Evolutionary conservation across 2,329 filamentous ascomycete species (phyloP).

Genomic region (Aspergillus amoenus): DNA sequence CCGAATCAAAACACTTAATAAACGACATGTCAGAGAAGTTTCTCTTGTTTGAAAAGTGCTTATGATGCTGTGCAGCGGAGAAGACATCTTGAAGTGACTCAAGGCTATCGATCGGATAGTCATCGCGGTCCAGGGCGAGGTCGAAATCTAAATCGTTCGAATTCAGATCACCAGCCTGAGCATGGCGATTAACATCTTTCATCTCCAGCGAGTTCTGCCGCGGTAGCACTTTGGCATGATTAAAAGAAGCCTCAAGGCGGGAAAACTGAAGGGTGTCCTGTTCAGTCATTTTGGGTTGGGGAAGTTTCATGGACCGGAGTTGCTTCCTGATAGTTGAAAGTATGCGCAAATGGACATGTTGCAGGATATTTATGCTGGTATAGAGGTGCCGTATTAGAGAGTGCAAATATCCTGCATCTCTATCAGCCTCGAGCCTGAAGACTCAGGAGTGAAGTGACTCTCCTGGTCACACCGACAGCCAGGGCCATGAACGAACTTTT

Average conservation of each 20-base stretch:
- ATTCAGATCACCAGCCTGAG: conserved; percentile 5
- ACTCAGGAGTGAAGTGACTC: too few relatives aligned
- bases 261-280: conserved; percentile 8
- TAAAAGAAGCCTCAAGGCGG: conserved; percentile 14
- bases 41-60: conserved; percentile 9
- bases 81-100: conserved; percentile 20
- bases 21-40: conserved; percentile 16
- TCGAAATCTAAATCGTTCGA: conserved; percentile 17
- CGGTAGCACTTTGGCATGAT: conserved; percentile 9
- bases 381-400: not conserved
- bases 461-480: too few relatives aligned
- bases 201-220: conserved; percentile 15
- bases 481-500: too few relatives aligned
- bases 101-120: conserved; percentile 15
- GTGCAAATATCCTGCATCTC: not conserved
- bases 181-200: conserved; percentile 16
- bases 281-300: not conserved
- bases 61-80: conserved; percentile 15
- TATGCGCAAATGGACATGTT: not conserved
- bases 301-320: not conserved
- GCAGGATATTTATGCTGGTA: not conserved
- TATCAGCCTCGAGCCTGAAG: too few relatives aligned
- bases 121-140: conserved; percentile 3
- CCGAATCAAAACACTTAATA: conserved; percentile 12
- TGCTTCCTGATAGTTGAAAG: not conserved